Evolutionary conservation across 331 rosid genomes (phyloP).

Genomic region (Rhamnella rubrinervis): DNA sequence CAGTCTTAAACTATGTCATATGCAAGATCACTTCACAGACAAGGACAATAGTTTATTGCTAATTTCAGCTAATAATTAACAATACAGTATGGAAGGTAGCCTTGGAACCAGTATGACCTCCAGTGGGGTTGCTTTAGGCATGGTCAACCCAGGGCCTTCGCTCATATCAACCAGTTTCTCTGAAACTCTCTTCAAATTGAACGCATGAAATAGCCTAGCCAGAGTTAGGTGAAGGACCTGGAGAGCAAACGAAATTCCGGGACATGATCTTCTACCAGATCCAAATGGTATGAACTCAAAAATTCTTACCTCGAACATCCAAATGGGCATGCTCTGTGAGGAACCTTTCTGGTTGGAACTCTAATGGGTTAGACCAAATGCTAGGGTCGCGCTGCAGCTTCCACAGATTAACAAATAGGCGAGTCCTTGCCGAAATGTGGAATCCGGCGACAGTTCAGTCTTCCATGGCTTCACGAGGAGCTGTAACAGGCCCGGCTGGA

Average conservation of each 20-base stretch:
- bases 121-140: conserved; percentile 4
- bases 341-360: conserved; percentile 8
- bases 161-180: neutral
- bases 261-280: conserved; percentile 7
- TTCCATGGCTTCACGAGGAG: neutral
- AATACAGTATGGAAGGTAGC: neutral
- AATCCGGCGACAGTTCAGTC: neutral
- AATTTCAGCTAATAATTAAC: neutral
- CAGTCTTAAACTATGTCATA: too few relatives aligned
- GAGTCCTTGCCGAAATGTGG: neutral
- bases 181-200: neutral
- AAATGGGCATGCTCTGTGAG: neutral
- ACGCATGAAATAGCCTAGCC: conserved; percentile 8
- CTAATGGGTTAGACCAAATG: conserved; percentile 3
- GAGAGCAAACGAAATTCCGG: neutral
- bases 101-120: neutral
- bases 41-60: too few relatives aligned
- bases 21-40: too few relatives aligned
- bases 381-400: neutral
- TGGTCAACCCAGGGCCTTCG: neutral
- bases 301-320: neutral
- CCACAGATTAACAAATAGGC: neutral
- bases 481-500: neutral
- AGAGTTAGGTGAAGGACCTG: neutral
- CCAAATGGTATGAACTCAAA: conserved; percentile 10